These are phyloP conservation scores for Hypoxylon cercidicola DNA, from an alignment of 495 filamentous ascomycete species.

Conservation along the genomic window DNA sequence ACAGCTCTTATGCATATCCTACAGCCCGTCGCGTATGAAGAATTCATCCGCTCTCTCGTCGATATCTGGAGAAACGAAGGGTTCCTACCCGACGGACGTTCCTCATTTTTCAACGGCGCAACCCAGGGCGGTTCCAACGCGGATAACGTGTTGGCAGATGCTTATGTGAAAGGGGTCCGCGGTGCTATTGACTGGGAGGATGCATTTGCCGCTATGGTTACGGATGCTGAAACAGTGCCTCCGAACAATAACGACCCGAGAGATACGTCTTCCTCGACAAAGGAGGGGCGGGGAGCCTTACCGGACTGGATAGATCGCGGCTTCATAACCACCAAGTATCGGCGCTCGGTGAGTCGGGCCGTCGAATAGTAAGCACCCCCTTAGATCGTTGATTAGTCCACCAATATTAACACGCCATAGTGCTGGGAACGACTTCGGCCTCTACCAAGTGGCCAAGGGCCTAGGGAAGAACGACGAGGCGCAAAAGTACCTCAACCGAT, in stretches of 20 bases:
- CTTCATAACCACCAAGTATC: constrained; percentile 71
- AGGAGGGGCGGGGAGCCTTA: constrained; percentile 76
- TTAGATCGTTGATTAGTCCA: background rate
- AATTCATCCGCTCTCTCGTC: constrained; percentile 73
- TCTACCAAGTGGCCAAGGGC: constrained; percentile 69
- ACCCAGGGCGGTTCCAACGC: constrained; percentile 78
- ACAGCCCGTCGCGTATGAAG: constrained; percentile 70
- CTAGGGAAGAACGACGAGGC: constrained; percentile 63
- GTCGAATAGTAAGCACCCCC: constrained; percentile 66
- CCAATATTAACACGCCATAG: constrained; percentile 20
- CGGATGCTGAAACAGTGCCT: constrained; percentile 72
- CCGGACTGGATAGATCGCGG: constrained; percentile 73
- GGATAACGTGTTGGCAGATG: constrained; percentile 79
- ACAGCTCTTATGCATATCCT: constrained; percentile 73
- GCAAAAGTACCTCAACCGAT: constrained; percentile 70
- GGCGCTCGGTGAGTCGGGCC: constrained; percentile 70
- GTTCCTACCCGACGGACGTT: constrained; percentile 71
- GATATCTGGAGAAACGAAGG: constrained; percentile 77
- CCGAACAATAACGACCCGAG: constrained; percentile 67
- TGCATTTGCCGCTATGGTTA: constrained; percentile 75
- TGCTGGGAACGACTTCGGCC: constrained; percentile 72
- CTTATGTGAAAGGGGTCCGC: constrained; percentile 76
- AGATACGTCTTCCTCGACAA: constrained; percentile 70
- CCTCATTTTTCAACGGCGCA: constrained; percentile 76
- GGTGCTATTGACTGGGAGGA: constrained; percentile 73